Conservation (phyloP, 768 basidiomycete species). For the Leccinum ochraceum region DNA sequence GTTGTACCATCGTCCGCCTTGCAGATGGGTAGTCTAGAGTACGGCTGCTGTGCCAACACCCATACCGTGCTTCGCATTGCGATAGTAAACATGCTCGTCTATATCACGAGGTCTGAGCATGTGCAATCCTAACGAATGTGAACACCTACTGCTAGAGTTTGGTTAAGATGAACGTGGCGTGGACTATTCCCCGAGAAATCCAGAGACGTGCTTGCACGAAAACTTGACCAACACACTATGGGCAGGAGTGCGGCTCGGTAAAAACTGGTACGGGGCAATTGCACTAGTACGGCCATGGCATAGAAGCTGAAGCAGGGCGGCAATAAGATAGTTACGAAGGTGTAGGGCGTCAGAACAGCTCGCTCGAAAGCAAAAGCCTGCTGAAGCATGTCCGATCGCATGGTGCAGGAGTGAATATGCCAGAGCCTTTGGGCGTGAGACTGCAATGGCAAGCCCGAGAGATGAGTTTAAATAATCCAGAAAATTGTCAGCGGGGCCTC, state of each 20-base stretch:
- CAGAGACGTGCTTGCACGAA: constrained; percentile 36
- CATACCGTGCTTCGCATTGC: constrained; percentile 29
- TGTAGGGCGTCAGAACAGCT: constrained; percentile 20
- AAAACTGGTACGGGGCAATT: constrained; percentile 32
- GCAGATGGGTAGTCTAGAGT: constrained; percentile 13
- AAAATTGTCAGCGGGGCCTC: too few relatives aligned
- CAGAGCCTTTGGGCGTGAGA: not conserved
- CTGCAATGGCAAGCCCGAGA: not conserved
- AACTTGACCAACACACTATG: constrained; percentile 44
- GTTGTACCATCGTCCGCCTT: not conserved
- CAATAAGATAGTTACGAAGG: constrained; percentile 38
- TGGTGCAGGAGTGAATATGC: constrained; percentile 6
- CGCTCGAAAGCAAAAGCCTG: constrained; percentile 17
- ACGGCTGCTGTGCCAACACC: constrained; percentile 18
- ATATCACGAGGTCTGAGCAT: constrained; percentile 1
- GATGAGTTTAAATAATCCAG: too few relatives aligned
- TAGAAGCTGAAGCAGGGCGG: constrained; percentile 38
- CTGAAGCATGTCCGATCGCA: constrained; percentile 11
- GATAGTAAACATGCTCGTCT: constrained; percentile 28
- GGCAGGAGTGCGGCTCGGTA: constrained; percentile 52
- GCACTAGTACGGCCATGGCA: too few relatives aligned
- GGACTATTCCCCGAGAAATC: constrained; percentile 25
- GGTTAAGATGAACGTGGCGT: constrained; percentile 22
- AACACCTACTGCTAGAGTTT: constrained; percentile 22
- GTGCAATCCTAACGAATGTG: too few relatives aligned